Evolutionary conservation across 352 stramenopile species (phyloP).

Genomic region (Phytophthora citrophthora): DNA sequence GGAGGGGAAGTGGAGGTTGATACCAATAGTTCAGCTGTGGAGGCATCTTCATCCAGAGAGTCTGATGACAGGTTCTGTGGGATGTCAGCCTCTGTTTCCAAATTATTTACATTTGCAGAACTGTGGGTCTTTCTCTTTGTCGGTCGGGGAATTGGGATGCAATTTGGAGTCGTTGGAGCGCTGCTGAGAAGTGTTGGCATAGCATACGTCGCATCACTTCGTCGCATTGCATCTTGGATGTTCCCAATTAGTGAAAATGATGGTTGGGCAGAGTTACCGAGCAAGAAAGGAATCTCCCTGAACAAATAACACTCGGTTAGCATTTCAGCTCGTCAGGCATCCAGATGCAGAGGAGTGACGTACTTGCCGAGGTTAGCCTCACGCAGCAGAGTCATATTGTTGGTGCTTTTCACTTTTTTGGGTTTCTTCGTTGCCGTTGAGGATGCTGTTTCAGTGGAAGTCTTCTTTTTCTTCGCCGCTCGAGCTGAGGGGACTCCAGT

Average conservation of each 20-base stretch:
- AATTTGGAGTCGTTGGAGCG: conserved; percentile 1
- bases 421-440: conserved; percentile 30
- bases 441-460: conserved; percentile 10
- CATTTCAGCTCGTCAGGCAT: not conserved
- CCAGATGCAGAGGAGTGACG: conserved; percentile 2
- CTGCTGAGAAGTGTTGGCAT: conserved; percentile 32
- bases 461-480: conserved; percentile 37
- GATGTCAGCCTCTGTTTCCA: not conserved
- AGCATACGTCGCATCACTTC: conserved; percentile 66
- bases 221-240: conserved; percentile 72
- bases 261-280: conserved; percentile 56
- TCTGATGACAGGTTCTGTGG: not conserved
- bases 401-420: conserved; percentile 49
- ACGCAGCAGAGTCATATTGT: conserved; percentile 67
- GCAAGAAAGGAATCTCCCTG: conserved; percentile 74
- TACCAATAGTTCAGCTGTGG: conserved; percentile 3
- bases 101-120: not conserved
- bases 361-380: conserved; percentile 78
- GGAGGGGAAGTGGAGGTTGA: not conserved
- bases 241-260: conserved; percentile 81
- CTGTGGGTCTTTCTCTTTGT: not conserved
- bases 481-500: not conserved
- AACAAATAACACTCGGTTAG: not conserved
- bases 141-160: conserved; percentile 3
- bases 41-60: not conserved